phyloP scores from a whole-genome alignment of 2,329 filamentous ascomycete genomes.

The Microdochium bolleyi region DNA sequence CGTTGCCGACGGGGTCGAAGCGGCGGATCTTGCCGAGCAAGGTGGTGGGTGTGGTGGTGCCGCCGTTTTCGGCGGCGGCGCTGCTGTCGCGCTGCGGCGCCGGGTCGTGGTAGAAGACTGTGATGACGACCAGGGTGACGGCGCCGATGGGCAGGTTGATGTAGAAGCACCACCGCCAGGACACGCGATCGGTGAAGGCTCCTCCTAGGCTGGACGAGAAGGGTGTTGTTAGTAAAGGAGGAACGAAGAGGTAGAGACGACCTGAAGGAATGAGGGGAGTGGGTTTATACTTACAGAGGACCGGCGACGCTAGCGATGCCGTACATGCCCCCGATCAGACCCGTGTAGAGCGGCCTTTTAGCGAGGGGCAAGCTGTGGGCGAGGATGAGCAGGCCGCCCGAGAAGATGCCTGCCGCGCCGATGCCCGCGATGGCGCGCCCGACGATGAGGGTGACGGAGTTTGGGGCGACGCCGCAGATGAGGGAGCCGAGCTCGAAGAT shows the following conservation, averaged over 20 bases:
- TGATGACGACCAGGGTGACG: conserved; percentile 13
- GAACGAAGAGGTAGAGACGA: no score
- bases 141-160: conserved; percentile 23
- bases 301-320: conserved; percentile 29
- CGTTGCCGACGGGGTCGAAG: conserved; percentile 17
- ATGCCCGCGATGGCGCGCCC: conserved; percentile 19
- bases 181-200: conserved; percentile 21
- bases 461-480: conserved; percentile 22
- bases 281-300: no score
- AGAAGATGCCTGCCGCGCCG: conserved; percentile 32
- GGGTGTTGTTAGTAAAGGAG: no score
- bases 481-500: conserved; percentile 31
- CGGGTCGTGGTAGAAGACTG: conserved; percentile 14
- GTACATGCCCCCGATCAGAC: conserved; percentile 21
- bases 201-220: no score
- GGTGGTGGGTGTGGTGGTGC: no score
- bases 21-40: neutral
- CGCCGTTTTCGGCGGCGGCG: no score
- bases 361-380: conserved; percentile 16
- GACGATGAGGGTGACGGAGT: conserved; percentile 17
- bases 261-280: no score
- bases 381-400: conserved; percentile 27
- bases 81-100: conserved; percentile 8
- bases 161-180: conserved; percentile 23
- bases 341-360: conserved; percentile 14